phyloP scores from a whole-genome alignment of 345 rosid genomes.

The Citrus cavaleriei region DNA sequence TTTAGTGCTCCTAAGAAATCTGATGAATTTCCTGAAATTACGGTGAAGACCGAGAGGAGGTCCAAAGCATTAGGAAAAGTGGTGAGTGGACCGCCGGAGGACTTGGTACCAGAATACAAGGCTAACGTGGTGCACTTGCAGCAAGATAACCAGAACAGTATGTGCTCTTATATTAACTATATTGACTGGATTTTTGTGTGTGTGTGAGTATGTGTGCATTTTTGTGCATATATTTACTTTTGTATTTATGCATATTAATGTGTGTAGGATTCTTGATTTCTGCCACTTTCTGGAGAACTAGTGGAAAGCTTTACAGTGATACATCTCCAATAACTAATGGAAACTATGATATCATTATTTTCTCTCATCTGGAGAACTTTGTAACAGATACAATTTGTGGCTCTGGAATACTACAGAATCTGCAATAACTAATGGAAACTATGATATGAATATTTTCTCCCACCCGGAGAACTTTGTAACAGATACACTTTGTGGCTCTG shows the following conservation, averaged over 20 bases:
- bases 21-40: constrained; percentile 23
- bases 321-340: not conserved
- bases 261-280: not conserved
- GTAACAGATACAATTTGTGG: not conserved
- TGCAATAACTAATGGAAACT: too few relatives aligned
- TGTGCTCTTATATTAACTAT: constrained; percentile 6
- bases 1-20: constrained; percentile 26
- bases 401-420: too few relatives aligned
- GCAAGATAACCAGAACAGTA: constrained; percentile 29
- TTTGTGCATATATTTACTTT: too few relatives aligned
- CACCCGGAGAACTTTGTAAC: too few relatives aligned
- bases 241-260: too few relatives aligned
- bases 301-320: too few relatives aligned
- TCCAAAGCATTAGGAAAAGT: constrained; percentile 26
- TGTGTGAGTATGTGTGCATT: too few relatives aligned
- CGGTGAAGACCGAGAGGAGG: constrained; percentile 19
- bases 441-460: too few relatives aligned
- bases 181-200: not conserved
- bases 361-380: not conserved
- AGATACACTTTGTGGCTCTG: too few relatives aligned
- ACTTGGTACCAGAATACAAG: constrained; percentile 18
- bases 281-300: not conserved
- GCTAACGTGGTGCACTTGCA: not conserved
- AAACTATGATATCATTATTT: not conserved
- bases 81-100: constrained; percentile 33